phyloP scores from a whole-genome alignment of 2,329 filamentous ascomycete genomes.

The Talaromyces sp. region DNA sequence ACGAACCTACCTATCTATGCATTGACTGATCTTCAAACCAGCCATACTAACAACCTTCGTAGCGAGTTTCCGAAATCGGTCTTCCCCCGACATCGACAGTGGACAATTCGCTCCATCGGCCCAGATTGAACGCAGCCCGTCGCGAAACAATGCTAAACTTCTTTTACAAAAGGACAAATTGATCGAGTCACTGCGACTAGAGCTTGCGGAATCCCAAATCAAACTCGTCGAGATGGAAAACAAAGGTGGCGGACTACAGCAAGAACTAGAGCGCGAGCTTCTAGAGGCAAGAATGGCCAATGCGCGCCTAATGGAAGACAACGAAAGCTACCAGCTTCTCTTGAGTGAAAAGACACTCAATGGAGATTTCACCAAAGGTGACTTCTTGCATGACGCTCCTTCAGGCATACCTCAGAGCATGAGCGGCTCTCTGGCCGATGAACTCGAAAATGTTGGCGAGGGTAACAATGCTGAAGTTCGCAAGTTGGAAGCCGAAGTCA shows the following conservation, averaged over 20 bases:
- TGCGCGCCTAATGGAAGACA: slow-evolving; percentile 94
- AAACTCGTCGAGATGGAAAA: slow-evolving; percentile 94
- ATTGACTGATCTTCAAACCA: no score
- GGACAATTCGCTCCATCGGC: slow-evolving; percentile 84
- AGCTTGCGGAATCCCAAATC: slow-evolving; percentile 92
- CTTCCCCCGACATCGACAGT: slow-evolving; percentile 64
- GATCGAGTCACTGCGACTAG: slow-evolving; percentile 86
- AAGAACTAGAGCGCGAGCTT: slow-evolving; percentile 85
- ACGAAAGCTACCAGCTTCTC: slow-evolving; percentile 94
- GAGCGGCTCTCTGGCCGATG: slow-evolving; percentile 72
- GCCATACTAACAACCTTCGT: slow-evolving; percentile 16
- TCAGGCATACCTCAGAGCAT: slow-evolving; percentile 49
- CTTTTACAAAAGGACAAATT: slow-evolving; percentile 94
- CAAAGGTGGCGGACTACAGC: slow-evolving; percentile 79
- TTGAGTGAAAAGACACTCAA: slow-evolving; percentile 94
- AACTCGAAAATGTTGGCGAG: slow-evolving; percentile 71
- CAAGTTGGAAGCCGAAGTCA: slow-evolving; percentile 76
- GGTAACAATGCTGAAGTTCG: slow-evolving; percentile 56
- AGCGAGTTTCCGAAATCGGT: slow-evolving; percentile 53
- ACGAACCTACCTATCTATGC: no score
- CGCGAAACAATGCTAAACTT: slow-evolving; percentile 82
- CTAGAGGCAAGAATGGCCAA: slow-evolving; percentile 95
- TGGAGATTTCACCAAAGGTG: slow-evolving; percentile 81
- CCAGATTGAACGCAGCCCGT: slow-evolving; percentile 82
- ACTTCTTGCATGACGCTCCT: slow-evolving; percentile 65